phyloP scores from a whole-genome alignment of 1,284 basidiomycete genomes.

The Cerrena zonata region DNA sequence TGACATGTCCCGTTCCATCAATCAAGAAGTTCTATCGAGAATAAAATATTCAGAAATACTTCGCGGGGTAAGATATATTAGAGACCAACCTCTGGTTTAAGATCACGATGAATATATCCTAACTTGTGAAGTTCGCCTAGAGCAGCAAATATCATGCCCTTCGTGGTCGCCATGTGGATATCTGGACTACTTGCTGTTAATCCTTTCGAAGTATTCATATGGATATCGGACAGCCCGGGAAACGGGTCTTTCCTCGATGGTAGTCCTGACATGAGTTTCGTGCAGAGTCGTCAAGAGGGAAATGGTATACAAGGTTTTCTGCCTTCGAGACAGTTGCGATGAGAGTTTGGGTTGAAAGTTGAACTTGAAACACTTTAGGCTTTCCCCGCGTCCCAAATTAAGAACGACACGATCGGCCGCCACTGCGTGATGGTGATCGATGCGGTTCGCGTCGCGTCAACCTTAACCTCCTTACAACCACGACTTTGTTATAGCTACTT shows the following conservation, averaged over 20 bases:
- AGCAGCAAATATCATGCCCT: slow-evolving; percentile 77
- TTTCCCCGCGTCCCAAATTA: too few species aligned
- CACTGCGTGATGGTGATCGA: background rate
- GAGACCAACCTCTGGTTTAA: slow-evolving; percentile 93
- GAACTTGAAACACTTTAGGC: background rate
- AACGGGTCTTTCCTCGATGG: slow-evolving; percentile 8
- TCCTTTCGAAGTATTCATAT: slow-evolving; percentile 69
- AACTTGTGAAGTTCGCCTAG: slow-evolving; percentile 90
- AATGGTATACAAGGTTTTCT: background rate
- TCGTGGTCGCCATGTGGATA: slow-evolving; percentile 65
- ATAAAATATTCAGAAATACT: background rate
- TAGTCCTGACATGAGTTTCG: slow-evolving; percentile 1
- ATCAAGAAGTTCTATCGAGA: slow-evolving; percentile 90
- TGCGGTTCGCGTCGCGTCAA: background rate
- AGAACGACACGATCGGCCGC: background rate
- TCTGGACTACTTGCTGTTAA: slow-evolving; percentile 43
- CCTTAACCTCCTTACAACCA: background rate
- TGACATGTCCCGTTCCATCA: slow-evolving; percentile 93
- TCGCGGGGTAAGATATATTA: too few species aligned
- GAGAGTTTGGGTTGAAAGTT: background rate
- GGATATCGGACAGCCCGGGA: slow-evolving; percentile 41
- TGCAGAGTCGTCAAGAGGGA: background rate
- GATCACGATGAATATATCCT: slow-evolving; percentile 94
- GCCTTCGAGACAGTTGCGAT: background rate
- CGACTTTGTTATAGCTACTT: background rate